Percentiles rank a stretch among this genome's conserved stretches.
Conservation (phyloP, 208 protist genomes). For the Leptomonas pyrrhocoris region DNA sequence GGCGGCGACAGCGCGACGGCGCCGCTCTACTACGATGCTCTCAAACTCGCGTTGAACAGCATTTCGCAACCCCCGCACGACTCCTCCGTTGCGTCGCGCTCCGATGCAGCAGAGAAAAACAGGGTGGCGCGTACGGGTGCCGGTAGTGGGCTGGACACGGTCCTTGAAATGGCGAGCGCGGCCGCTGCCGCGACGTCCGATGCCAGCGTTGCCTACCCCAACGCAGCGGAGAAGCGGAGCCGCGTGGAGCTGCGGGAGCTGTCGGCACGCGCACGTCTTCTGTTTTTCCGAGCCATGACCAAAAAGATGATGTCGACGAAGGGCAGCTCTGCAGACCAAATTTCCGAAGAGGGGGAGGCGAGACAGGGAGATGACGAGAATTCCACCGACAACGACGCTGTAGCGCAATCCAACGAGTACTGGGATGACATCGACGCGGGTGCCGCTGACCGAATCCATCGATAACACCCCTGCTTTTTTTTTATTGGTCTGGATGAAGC, state of each 20-base stretch:
- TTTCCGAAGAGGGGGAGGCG: not conserved
- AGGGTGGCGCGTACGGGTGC: not conserved
- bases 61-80: not conserved
- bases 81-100: not conserved
- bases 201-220: no score
- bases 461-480: not conserved
- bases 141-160: not conserved
- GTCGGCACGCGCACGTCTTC: conserved; percentile 45
- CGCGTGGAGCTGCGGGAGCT: conserved; percentile 30
- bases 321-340: not conserved
- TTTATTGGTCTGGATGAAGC: not conserved
- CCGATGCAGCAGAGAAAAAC: not conserved
- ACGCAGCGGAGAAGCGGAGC: not conserved
- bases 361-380: not conserved
- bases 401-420: not conserved
- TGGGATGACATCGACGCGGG: not conserved
- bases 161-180: conserved; percentile 10
- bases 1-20: conserved; percentile 60
- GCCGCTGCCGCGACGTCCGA: not conserved
- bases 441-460: not conserved
- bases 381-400: not conserved
- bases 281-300: conserved; percentile 83
- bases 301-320: conserved; percentile 54
- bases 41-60: conserved; percentile 39
- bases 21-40: conserved; percentile 49